Percentiles rank a stretch among this genome's conserved stretches.
Conservation (phyloP, 768 basidiomycete genomes). For the Lepiota brunneoincarnata region DNA sequence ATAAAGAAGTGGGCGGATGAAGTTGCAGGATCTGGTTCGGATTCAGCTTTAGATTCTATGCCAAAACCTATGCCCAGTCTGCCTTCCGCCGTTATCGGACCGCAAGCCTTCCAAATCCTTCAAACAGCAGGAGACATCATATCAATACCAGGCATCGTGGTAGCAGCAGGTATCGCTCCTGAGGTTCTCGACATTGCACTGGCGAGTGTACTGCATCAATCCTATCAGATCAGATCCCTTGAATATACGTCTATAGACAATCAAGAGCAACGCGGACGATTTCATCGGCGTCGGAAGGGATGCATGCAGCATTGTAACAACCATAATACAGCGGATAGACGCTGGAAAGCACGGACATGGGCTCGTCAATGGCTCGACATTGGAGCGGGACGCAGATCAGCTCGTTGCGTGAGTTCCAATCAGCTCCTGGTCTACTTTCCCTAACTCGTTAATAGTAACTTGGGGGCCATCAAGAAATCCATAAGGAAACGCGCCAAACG, state of each 20-base stretch:
- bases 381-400: background rate
- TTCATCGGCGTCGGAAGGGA: conserved; percentile 3
- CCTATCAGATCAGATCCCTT: background rate
- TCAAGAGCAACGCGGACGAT: background rate
- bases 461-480: background rate
- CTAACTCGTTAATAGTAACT: background rate
- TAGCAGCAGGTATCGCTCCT: conserved; percentile 1
- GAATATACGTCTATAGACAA: background rate
- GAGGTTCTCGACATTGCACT: background rate
- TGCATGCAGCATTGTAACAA: conserved; percentile 2
- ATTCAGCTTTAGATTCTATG: background rate
- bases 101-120: background rate
- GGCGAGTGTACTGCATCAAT: background rate
- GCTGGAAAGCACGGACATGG: background rate
- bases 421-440: background rate
- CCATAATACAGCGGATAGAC: conserved; percentile 1
- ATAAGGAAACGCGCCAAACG: background rate
- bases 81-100: background rate
- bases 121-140: background rate
- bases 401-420: background rate
- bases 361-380: background rate
- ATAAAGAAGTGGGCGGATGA: too few species aligned
- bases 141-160: background rate
- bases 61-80: background rate
- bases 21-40: background rate